Evolutionary conservation across 2,329 filamentous ascomycete species (phyloP).

Genomic region (Waltergamsia citrina): DNA sequence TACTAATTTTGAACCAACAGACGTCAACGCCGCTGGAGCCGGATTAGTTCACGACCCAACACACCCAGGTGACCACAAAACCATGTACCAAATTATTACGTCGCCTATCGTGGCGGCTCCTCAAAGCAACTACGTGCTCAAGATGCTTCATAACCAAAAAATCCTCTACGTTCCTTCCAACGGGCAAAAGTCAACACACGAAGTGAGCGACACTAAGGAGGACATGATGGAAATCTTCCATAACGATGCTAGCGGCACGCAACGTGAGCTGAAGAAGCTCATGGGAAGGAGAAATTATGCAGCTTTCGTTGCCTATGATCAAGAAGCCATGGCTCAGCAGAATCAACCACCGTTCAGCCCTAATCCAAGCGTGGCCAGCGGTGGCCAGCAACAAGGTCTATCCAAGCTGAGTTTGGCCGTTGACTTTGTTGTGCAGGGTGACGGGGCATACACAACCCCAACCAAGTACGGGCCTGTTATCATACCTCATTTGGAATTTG

Average conservation of each 20-base stretch:
- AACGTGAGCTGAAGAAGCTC: slow-evolving; percentile 77
- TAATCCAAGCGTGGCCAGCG: slow-evolving; percentile 21
- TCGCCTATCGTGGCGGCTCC: slow-evolving; percentile 88
- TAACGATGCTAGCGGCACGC: slow-evolving; percentile 76
- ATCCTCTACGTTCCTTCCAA: slow-evolving; percentile 86
- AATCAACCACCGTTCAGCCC: slow-evolving; percentile 26
- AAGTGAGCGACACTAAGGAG: slow-evolving; percentile 87
- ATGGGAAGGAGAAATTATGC: slow-evolving; percentile 93
- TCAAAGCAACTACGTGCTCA: slow-evolving; percentile 75
- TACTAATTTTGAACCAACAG: too few species aligned
- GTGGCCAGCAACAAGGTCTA: slow-evolving; percentile 33
- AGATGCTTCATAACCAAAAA: slow-evolving; percentile 92
- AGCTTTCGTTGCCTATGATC: slow-evolving; percentile 88
- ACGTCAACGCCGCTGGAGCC: slow-evolving; percentile 84
- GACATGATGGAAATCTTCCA: slow-evolving; percentile 99
- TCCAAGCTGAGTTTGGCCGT: slow-evolving; percentile 77
- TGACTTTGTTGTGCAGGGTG: slow-evolving; percentile 94
- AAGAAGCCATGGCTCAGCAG: slow-evolving; percentile 52
- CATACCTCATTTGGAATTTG: slow-evolving; percentile 76
- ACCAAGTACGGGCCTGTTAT: slow-evolving; percentile 97
- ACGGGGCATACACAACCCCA: slow-evolving; percentile 68
- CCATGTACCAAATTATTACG: slow-evolving; percentile 97
- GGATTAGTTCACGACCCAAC: slow-evolving; percentile 90
- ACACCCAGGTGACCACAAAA: slow-evolving; percentile 90
- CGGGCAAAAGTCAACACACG: slow-evolving; percentile 64